Percentiles rank a stretch among this genome's conserved stretches.
These are phyloP conservation scores for Phylloboletellus chloephorus DNA, from an alignment of 1,284 basidiomycete species.

Conservation along the genomic window DNA sequence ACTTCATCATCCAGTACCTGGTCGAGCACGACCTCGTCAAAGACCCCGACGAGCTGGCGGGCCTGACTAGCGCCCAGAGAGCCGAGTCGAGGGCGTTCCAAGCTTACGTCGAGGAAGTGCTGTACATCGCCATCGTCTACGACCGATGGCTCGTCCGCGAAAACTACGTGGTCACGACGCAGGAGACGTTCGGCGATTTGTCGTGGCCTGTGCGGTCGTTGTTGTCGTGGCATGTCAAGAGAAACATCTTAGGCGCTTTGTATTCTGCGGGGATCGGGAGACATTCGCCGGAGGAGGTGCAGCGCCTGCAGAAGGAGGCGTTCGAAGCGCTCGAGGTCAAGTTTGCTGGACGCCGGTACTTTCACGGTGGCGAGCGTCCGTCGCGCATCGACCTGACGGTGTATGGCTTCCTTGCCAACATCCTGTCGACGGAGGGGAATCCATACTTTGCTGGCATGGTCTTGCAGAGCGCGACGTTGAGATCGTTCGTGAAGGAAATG, in stretches of 20 bases:
- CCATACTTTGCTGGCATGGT: constrained; percentile 28
- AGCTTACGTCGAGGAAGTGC: constrained; percentile 30
- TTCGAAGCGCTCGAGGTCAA: constrained; percentile 29
- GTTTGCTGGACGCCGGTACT: constrained; percentile 19
- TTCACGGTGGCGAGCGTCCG: constrained; percentile 26
- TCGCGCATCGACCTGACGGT: constrained; percentile 31
- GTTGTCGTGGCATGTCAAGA: constrained; percentile 20
- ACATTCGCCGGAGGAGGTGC: constrained; percentile 30
- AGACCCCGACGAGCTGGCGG: constrained; percentile 29
- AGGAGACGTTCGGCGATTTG: constrained; percentile 16
- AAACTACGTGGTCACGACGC: constrained; percentile 19
- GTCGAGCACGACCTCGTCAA: constrained; percentile 21
- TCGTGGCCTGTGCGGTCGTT: constrained; percentile 21
- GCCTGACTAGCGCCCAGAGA: constrained; percentile 25
- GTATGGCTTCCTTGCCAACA: constrained; percentile 30
- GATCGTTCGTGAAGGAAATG: constrained; percentile 23
- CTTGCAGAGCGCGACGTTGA: constrained; percentile 18
- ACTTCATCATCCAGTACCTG: constrained; percentile 33
- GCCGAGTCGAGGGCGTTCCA: constrained; percentile 34
- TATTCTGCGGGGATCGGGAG: constrained; percentile 27
- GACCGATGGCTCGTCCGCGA: constrained; percentile 29
- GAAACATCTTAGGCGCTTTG: constrained; percentile 18
- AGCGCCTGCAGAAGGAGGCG: constrained; percentile 29
- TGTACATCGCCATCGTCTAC: constrained; percentile 28
- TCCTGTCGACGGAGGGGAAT: constrained; percentile 19